phyloP scores from a whole-genome alignment of 2,329 filamentous ascomycete genomes.

The Arthrinium phaeospermum region DNA sequence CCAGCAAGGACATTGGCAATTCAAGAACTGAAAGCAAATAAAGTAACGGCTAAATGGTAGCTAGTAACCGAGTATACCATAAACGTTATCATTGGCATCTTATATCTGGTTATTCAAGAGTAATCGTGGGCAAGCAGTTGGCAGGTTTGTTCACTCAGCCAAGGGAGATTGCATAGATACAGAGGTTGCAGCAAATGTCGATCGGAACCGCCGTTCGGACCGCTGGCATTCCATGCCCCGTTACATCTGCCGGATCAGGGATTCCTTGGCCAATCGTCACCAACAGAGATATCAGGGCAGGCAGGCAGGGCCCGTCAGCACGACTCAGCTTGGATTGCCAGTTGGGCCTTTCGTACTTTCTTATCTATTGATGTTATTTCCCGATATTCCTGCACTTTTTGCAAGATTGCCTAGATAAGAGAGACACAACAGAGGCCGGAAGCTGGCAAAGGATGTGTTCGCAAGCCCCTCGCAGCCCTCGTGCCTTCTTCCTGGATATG shows the following conservation, averaged over 20 bases:
- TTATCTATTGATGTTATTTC: background rate
- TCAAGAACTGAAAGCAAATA: too few species aligned
- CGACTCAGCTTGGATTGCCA: slow-evolving; percentile 1
- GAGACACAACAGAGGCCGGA: background rate
- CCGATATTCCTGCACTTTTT: background rate
- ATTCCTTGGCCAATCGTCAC: slow-evolving; percentile 6
- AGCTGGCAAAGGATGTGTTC: background rate
- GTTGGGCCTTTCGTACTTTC: background rate
- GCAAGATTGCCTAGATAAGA: slow-evolving; percentile 1
- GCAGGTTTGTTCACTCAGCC: too few species aligned
- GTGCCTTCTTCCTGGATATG: background rate
- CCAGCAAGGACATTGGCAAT: too few species aligned
- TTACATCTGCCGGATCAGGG: background rate
- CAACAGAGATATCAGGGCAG: background rate
- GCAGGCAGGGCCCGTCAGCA: background rate
- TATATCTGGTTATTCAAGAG: too few species aligned
- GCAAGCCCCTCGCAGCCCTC: background rate
- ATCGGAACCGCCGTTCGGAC: slow-evolving; percentile 12
- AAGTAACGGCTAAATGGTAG: too few species aligned
- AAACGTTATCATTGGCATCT: too few species aligned
- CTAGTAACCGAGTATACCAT: too few species aligned
- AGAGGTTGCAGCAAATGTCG: background rate
- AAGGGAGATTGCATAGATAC: background rate
- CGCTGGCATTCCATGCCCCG: background rate
- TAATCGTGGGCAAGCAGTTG: too few species aligned